A percentile compares a stretch with the other conserved stretches of the same genome.
phyloP scores from a whole-genome alignment of 2,329 filamentous ascomycete species.

The Sarocladiaceae sp. region DNA sequence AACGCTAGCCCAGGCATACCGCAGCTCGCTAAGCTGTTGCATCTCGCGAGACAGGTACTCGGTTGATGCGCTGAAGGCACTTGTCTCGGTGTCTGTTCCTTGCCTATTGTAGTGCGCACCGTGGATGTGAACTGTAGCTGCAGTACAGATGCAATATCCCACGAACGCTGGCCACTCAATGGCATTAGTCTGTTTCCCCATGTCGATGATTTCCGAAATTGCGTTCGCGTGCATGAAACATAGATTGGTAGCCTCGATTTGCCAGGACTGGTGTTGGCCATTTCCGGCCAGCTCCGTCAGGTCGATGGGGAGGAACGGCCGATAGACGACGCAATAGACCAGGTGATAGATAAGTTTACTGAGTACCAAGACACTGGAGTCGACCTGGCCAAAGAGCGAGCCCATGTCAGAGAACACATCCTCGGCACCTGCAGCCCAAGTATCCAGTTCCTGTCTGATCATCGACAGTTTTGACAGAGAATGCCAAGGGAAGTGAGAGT shows the following conservation, averaged over 20 bases:
- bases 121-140: conserved; percentile 84
- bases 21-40: conserved; percentile 72
- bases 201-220: conserved; percentile 76
- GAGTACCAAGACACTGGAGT: conserved; percentile 73
- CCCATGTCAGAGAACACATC: conserved; percentile 75
- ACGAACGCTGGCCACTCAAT: conserved; percentile 86
- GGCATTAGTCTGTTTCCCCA: conserved; percentile 67
- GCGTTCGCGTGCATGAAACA: conserved; percentile 85
- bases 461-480: conserved; percentile 80
- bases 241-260: conserved; percentile 84
- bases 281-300: conserved; percentile 74
- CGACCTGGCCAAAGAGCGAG: conserved; percentile 69
- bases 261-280: conserved; percentile 86
- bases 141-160: conserved; percentile 81
- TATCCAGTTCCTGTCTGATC: conserved; percentile 78
- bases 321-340: conserved; percentile 81
- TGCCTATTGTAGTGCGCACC: conserved; percentile 71
- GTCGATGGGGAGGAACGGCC: conserved; percentile 82
- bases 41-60: conserved; percentile 75
- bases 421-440: conserved; percentile 79
- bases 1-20: conserved; percentile 71
- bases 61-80: conserved; percentile 57
- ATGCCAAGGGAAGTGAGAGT: conserved; percentile 90
- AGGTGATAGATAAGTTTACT: conserved; percentile 86
- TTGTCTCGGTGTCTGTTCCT: conserved; percentile 46